Conservation (phyloP, 805 yeast species). For the Schizosaccharomyces pombe region DNA sequence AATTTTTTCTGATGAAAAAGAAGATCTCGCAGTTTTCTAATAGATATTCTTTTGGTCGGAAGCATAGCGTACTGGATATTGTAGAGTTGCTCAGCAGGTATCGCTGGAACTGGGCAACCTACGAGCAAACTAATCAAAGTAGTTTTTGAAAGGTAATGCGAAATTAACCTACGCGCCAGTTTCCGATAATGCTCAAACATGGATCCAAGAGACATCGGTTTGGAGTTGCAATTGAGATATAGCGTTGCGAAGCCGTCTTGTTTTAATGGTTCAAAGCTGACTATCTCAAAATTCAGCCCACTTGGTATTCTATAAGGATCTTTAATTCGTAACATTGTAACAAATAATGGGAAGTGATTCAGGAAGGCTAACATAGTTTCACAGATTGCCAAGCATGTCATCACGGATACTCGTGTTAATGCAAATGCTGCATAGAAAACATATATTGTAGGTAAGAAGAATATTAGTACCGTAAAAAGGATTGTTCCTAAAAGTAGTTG, state of each 20-base stretch:
- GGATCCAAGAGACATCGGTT: conserved; percentile 22
- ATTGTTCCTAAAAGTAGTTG: conserved; percentile 75
- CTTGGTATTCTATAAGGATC: conserved; percentile 50
- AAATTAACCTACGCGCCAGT: conserved; percentile 20
- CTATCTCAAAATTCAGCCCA: conserved; percentile 16
- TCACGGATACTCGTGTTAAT: conserved; percentile 27
- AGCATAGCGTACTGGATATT: conserved; percentile 28
- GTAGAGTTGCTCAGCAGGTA: conserved; percentile 29
- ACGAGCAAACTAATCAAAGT: conserved; percentile 21
- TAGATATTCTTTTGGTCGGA: conserved; percentile 21
- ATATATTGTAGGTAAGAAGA: conserved; percentile 64
- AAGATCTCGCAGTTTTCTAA: conserved; percentile 9
- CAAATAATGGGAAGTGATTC: conserved; percentile 75
- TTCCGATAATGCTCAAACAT: conserved; percentile 28
- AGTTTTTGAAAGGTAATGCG: conserved; percentile 22
- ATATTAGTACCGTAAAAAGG: conserved; percentile 53
- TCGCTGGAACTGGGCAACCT: conserved; percentile 23
- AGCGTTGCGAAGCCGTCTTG: conserved; percentile 5
- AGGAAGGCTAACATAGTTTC: conserved; percentile 40
- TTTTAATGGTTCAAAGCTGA: not conserved
- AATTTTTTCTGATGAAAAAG: not conserved
- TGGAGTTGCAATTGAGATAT: conserved; percentile 18
- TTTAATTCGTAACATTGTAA: conserved; percentile 51
- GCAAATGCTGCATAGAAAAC: conserved; percentile 68
- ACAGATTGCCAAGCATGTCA: conserved; percentile 26